These are phyloP conservation scores for Amaranthus hypochondriacus DNA, from an alignment of 148 eudicot genomes.

Conservation along the genomic window DNA sequence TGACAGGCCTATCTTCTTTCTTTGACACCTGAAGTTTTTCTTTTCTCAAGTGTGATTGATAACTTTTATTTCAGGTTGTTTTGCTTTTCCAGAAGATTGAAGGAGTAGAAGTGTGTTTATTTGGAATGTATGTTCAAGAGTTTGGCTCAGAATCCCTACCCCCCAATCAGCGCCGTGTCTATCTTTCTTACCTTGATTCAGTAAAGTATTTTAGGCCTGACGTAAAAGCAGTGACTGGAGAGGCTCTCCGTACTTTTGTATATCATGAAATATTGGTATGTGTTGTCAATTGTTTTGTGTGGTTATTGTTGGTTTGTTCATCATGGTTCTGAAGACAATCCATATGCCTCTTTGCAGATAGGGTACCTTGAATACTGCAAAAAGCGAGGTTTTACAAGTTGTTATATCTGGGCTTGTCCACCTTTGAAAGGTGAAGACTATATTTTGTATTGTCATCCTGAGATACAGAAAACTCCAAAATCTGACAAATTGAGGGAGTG, in stretches of 20 bases:
- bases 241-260: conserved; percentile 88
- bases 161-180: conserved; percentile 82
- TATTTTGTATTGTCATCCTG: conserved; percentile 84
- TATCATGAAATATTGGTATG: conserved; percentile 89
- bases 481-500: conserved; percentile 70
- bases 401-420: conserved; percentile 96
- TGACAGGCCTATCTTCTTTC: no score
- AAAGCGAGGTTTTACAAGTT: conserved; percentile 73
- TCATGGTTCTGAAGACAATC: not conserved
- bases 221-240: conserved; percentile 52
- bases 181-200: conserved; percentile 87
- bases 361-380: conserved; percentile 96
- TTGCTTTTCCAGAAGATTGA: conserved; percentile 79
- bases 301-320: not conserved
- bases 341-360: conserved; percentile 35
- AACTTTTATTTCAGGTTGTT: conserved; percentile 53
- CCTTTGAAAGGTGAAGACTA: conserved; percentile 79
- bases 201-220: conserved; percentile 90
- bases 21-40: not conserved
- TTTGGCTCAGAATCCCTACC: conserved; percentile 65
- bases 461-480: conserved; percentile 69
- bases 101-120: conserved; percentile 87
- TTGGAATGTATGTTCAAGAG: conserved; percentile 91
- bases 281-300: not conserved
- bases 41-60: conserved; percentile 12